Evolutionary conservation across 106 monocot species (phyloP).

Genomic region (Acorus gramineus): DNA sequence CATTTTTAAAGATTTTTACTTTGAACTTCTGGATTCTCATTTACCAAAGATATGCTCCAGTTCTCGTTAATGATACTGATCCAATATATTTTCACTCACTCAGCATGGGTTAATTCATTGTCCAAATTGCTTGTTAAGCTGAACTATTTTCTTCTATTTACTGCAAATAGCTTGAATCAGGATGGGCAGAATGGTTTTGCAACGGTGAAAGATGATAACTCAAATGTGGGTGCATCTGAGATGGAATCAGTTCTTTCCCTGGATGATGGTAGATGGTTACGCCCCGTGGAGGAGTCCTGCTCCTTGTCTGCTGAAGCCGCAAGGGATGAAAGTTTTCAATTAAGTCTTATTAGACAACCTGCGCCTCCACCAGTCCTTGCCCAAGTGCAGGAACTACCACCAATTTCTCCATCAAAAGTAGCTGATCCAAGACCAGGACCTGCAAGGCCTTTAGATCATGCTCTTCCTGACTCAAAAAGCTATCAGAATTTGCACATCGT

Average conservation of each 20-base stretch:
- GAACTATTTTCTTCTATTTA: not conserved
- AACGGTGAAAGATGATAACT: constrained; percentile 17
- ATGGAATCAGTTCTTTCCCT: constrained; percentile 82
- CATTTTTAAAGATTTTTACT: constrained; percentile 4
- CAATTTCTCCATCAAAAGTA: constrained; percentile 74
- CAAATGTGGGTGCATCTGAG: constrained; percentile 27
- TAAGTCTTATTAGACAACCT: constrained; percentile 65
- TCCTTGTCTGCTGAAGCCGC: constrained; percentile 16
- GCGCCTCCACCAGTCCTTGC: constrained; percentile 87
- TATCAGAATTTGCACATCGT: constrained; percentile 89
- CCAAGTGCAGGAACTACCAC: constrained; percentile 33
- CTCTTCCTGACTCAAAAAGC: constrained; percentile 25
- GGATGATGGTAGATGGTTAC: constrained; percentile 83
- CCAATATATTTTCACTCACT: too few relatives aligned
- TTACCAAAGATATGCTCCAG: too few relatives aligned
- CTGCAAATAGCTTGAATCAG: constrained; percentile 27
- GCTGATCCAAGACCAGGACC: constrained; percentile 98
- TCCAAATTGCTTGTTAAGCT: too few relatives aligned
- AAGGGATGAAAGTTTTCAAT: constrained; percentile 35
- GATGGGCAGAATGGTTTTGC: constrained; percentile 13
- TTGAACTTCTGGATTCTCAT: not conserved
- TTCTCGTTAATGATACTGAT: too few relatives aligned
- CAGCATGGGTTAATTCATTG: too few relatives aligned
- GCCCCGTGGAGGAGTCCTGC: constrained; percentile 20
- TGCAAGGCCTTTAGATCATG: constrained; percentile 23